Evolutionary conservation across 345 rosid species (phyloP).

Genomic region (Eutrema yunnanense): DNA sequence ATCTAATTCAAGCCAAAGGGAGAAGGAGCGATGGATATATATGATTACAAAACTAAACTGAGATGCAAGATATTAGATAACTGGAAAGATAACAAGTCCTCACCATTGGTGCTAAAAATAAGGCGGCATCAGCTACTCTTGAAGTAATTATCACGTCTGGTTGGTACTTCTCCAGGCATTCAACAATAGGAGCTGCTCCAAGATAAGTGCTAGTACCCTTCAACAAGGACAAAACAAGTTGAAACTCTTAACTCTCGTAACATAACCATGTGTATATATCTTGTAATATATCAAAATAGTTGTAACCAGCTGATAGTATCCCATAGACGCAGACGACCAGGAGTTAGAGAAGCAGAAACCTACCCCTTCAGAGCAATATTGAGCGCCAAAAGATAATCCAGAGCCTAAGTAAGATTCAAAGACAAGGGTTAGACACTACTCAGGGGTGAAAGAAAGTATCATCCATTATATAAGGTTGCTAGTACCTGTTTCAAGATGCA

Average conservation of each 20-base stretch:
- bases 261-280: not conserved
- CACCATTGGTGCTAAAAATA: constrained; percentile 95
- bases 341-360: constrained; percentile 33
- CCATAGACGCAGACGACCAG: not conserved
- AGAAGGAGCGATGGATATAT: not conserved
- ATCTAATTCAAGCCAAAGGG: not conserved
- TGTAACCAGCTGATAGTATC: not conserved
- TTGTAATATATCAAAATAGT: not conserved
- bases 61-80: not conserved
- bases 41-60: not conserved
- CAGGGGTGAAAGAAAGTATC: not conserved
- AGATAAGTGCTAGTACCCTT: constrained; percentile 87
- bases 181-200: constrained; percentile 93
- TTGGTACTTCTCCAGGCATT: constrained; percentile 78
- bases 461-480: not conserved
- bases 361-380: constrained; percentile 45
- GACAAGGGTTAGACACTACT: not conserved
- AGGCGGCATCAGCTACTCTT: constrained; percentile 84
- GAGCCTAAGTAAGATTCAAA: constrained; percentile 36
- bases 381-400: constrained; percentile 30
- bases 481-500: constrained; percentile 42
- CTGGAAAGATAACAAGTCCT: not conserved
- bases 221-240: constrained; percentile 14
- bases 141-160: constrained; percentile 81
- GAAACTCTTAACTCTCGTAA: not conserved